A percentile compares a stretch with the other conserved stretches of the same genome.
Evolutionary conservation across 2,329 filamentous ascomycete genomes (phyloP).

Genomic region (Alternaria triticina): DNA sequence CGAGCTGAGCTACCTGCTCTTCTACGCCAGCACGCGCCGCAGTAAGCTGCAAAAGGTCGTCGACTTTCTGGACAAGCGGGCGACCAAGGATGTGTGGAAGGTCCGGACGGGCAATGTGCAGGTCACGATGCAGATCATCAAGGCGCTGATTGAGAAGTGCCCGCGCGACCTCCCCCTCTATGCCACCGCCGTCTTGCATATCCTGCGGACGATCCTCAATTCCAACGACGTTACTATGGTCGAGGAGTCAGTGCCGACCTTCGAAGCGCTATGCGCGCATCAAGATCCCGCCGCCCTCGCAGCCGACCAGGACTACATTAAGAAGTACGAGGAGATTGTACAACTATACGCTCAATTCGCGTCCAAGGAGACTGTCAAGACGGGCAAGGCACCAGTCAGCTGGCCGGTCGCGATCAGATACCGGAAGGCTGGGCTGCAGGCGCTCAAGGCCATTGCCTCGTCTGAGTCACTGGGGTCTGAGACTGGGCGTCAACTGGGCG

Average conservation of each 20-base stretch:
- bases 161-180: slow-evolving; percentile 90
- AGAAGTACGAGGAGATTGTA: slow-evolving; percentile 83
- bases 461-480: slow-evolving; percentile 80
- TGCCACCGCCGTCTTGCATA: slow-evolving; percentile 80
- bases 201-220: slow-evolving; percentile 80
- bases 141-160: slow-evolving; percentile 89
- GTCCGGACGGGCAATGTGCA: slow-evolving; percentile 89
- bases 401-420: slow-evolving; percentile 75
- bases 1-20: slow-evolving; percentile 95
- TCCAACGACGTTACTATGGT: slow-evolving; percentile 92
- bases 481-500: slow-evolving; percentile 75
- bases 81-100: slow-evolving; percentile 88
- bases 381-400: slow-evolving; percentile 59
- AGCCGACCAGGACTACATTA: slow-evolving; percentile 82
- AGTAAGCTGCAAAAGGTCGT: slow-evolving; percentile 97
- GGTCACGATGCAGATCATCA: slow-evolving; percentile 91
- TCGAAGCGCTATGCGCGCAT: slow-evolving; percentile 85
- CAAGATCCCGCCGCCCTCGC: slow-evolving; percentile 86
- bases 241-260: slow-evolving; percentile 85
- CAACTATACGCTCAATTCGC: slow-evolving; percentile 80
- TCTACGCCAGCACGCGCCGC: slow-evolving; percentile 92
- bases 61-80: slow-evolving; percentile 92
- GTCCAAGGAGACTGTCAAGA: slow-evolving; percentile 62
- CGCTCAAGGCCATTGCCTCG: slow-evolving; percentile 77
- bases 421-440: slow-evolving; percentile 63